These are phyloP conservation scores for Areca catechu DNA, from an alignment of 176 grass and related monocot genomes.

Conservation along the genomic window DNA sequence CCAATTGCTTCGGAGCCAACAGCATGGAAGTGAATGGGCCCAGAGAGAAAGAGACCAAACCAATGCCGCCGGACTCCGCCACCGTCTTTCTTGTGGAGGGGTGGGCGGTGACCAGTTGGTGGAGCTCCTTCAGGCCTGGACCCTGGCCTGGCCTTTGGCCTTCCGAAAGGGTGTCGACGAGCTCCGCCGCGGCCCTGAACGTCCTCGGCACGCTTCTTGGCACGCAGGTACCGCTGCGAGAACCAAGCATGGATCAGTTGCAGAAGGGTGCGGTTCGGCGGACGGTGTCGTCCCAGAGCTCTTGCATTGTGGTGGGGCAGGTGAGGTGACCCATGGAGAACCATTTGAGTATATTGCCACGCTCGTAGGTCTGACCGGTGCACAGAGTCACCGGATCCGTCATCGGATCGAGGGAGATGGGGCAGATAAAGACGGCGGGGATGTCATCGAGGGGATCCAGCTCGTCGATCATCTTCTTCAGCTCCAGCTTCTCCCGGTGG, in stretches of 20 bases:
- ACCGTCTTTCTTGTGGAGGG: slow-evolving; percentile 63
- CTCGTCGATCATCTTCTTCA: slow-evolving; percentile 87
- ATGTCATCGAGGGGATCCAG: slow-evolving; percentile 43
- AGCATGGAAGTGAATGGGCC: slow-evolving; percentile 85
- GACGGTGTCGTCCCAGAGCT: slow-evolving; percentile 80
- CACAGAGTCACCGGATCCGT: slow-evolving; percentile 95
- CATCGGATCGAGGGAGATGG: slow-evolving; percentile 96
- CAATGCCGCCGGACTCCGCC: slow-evolving; percentile 42
- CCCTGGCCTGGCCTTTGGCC: slow-evolving; percentile 79
- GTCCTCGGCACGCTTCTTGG: slow-evolving; percentile 90
- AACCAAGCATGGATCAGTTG: slow-evolving; percentile 97
- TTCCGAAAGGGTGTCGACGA: slow-evolving; percentile 51
- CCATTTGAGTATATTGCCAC: slow-evolving; percentile 74
- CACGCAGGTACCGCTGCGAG: slow-evolving; percentile 61
- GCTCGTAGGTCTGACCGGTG: slow-evolving; percentile 98
- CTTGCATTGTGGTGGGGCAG: slow-evolving; percentile 98
- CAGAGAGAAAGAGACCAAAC: slow-evolving; percentile 50
- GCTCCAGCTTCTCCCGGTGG: slow-evolving; percentile 31
- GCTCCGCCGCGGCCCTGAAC: slow-evolving; percentile 74
- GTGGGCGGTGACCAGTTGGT: slow-evolving; percentile 37
- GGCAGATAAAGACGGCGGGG: slow-evolving; percentile 91
- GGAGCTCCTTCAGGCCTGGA: slow-evolving; percentile 60
- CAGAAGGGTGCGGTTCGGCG: slow-evolving; percentile 79
- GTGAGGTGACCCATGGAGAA: slow-evolving; percentile 75
- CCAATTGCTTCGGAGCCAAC: slow-evolving; percentile 81